Evolutionary conservation across 805 yeast genomes (phyloP).

Genomic region (Suhomyces sp.): DNA sequence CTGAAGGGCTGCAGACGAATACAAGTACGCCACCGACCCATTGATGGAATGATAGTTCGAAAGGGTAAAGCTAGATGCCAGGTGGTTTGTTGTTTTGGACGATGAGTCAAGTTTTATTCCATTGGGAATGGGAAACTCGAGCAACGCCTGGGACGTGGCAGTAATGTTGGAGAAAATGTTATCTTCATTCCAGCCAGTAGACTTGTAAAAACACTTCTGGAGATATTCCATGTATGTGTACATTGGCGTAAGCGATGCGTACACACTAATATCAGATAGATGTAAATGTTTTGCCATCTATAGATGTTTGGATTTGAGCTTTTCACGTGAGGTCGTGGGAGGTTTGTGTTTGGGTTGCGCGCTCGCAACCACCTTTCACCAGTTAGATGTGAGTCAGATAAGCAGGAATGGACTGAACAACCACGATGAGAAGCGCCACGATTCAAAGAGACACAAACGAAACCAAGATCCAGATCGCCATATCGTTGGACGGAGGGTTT

Average conservation of each 20-base stretch:
- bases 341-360: neutral
- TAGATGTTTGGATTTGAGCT: neutral
- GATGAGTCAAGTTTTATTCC: slow-evolving; percentile 66
- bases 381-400: neutral
- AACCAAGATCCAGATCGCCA: slow-evolving; percentile 84
- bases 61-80: slow-evolving; percentile 71
- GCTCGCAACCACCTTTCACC: neutral
- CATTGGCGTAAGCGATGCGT: slow-evolving; percentile 41
- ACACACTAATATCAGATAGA: neutral
- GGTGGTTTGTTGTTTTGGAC: slow-evolving; percentile 63
- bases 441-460: slow-evolving; percentile 82
- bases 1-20: slow-evolving; percentile 58
- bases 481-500: slow-evolving; percentile 84
- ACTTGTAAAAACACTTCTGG: slow-evolving; percentile 62
- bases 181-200: slow-evolving; percentile 77
- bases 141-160: slow-evolving; percentile 64
- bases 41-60: slow-evolving; percentile 62
- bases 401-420: neutral
- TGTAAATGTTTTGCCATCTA: neutral
- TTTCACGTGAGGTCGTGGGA: neutral
- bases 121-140: slow-evolving; percentile 71
- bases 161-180: slow-evolving; percentile 73
- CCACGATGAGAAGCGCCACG: slow-evolving; percentile 33
- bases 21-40: slow-evolving; percentile 82
- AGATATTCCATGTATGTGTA: slow-evolving; percentile 84